These are phyloP conservation scores for Huntiella abstrusa DNA, from an alignment of 2,329 filamentous ascomycete species.

Conservation along the genomic window DNA sequence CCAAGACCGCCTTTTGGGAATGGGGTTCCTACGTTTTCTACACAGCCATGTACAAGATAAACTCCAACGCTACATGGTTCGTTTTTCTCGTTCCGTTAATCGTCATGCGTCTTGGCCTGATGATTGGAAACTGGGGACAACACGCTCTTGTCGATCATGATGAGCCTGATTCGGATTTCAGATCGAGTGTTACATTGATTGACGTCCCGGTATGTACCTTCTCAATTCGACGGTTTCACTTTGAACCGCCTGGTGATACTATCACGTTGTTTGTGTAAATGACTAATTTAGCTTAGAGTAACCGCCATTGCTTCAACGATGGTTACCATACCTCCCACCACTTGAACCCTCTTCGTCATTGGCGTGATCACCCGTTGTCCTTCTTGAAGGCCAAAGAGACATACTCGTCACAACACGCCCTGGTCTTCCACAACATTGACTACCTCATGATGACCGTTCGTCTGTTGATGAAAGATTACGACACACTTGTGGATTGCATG, in stretches of 20 bases:
- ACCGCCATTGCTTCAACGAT: conserved; percentile 67
- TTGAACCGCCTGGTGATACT: neutral
- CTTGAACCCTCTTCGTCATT: conserved; percentile 59
- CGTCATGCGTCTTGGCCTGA: conserved; percentile 49
- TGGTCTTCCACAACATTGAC: conserved; percentile 68
- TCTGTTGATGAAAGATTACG: conserved; percentile 52
- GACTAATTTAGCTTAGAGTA: conserved; percentile 34
- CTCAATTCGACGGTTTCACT: neutral
- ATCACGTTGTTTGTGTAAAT: neutral
- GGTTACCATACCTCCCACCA: conserved; percentile 71
- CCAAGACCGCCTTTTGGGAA: conserved; percentile 43
- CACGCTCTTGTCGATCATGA: conserved; percentile 62
- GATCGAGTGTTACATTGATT: conserved; percentile 61
- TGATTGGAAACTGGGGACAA: conserved; percentile 74
- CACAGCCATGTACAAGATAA: conserved; percentile 29
- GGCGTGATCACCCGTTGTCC: conserved; percentile 59
- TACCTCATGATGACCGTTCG: conserved; percentile 58
- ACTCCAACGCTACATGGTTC: conserved; percentile 39
- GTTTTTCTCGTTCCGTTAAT: conserved; percentile 48
- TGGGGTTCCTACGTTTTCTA: conserved; percentile 34
- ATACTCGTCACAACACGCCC: conserved; percentile 47
- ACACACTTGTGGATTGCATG: conserved; percentile 46
- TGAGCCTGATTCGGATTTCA: conserved; percentile 58
- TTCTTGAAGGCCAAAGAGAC: conserved; percentile 51
- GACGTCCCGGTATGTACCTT: conserved; percentile 49